Evolutionary conservation across 1,139 yeast genomes (phyloP), one percentile per base, ranked within the genome.

Genomic region (Protomyces inundatus): DNA sequence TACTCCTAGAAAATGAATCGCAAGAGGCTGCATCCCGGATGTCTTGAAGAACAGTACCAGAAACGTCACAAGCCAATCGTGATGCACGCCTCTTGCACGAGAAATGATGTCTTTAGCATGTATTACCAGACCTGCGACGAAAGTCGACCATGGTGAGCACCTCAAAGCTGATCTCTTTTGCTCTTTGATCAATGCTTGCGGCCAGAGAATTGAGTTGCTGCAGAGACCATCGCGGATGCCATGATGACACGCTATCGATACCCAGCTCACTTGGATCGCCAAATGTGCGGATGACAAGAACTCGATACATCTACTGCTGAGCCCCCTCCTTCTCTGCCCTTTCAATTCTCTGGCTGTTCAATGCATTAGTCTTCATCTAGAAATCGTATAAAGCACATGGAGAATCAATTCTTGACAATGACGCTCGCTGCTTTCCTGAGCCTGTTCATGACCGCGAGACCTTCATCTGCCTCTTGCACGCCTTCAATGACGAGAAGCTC

Each of bases 391-490:
- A 23, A 23, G 23, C 2, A 23, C 23, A 23, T 23, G 23, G 23
- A 1, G 2, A 23, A 23, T 23, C 23, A 23, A 23, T 23, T 23
- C 23, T 36, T 34, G 51, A 79, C 70, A 16, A 77, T 81, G 61
- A 81, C 83, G 3, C 82, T 77, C 0, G 98, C 96, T 2, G 98
- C 98, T 73, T 93, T 93, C 59, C 82, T 79, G 50, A 93, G 78
- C 69, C 98, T 77, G 73, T 93, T 93, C 97, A 93, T 91, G 53
- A 93, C 86, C 0, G 98, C 98, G 64, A 91, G 79, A 0, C 98
- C 98, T 71, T 90, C 95, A 63, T 86, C 80, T 0, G 78, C 74
- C 68, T 86, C 89, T 34, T 79, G 82, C 3, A 89, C 81, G 0
- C 93, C 93, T 71, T 89, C 90, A 0, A 89, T 89, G 55, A 90